Conservation (phyloP, 2,329 filamentous ascomycete species). For the Leptographium galeiforme region DNA sequence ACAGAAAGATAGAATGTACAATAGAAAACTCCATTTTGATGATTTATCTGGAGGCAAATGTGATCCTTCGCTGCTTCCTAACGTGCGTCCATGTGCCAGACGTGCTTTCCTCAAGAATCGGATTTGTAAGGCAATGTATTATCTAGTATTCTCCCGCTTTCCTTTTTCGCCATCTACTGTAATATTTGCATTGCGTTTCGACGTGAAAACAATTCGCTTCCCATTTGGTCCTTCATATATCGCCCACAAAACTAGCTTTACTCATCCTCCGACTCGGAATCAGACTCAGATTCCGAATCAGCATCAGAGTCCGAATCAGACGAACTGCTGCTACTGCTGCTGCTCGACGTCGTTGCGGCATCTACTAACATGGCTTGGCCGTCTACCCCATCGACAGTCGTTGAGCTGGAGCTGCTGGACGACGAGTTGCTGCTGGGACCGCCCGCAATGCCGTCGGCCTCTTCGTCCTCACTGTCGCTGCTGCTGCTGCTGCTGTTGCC, state of each 20-base stretch:
- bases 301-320: conserved; percentile 5
- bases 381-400: background rate
- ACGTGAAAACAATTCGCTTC: no score
- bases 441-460: conserved; percentile 12
- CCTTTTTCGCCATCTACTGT: no score
- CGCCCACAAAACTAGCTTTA: background rate
- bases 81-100: background rate
- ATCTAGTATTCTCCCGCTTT: no score
- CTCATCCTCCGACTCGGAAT: background rate
- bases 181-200: no score
- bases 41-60: background rate
- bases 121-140: no score
- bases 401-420: background rate
- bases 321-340: conserved; percentile 1
- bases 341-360: conserved; percentile 3
- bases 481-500: conserved; percentile 4
- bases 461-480: conserved; percentile 14
- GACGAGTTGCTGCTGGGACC: background rate
- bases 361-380: conserved; percentile 9
- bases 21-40: background rate
- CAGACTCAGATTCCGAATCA: background rate
- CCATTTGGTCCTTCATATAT: no score
- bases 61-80: no score
- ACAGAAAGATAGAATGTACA: background rate
- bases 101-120: background rate